Conservation (phyloP, 257 asterid species). For the Penstemon davidsonii region DNA sequence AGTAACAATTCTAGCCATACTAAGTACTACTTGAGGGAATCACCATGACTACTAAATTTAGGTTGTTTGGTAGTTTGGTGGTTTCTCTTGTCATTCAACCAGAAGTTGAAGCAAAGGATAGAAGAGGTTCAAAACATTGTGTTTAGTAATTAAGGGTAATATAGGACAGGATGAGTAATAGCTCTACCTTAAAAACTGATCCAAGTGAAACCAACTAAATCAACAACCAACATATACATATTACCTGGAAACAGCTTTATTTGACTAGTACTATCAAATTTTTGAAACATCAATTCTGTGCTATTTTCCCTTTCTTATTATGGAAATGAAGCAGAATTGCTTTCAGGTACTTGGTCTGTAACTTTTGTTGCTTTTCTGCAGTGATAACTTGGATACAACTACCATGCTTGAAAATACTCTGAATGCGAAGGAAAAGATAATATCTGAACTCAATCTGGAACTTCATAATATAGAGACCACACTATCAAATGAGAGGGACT, state of each 20-base stretch:
- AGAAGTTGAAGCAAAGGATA: conserved; percentile 2
- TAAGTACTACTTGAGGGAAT: conserved; percentile 19
- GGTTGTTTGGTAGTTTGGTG: conserved; percentile 3
- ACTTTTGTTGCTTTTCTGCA: conserved; percentile 37
- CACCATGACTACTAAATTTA: not conserved
- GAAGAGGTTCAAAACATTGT: conserved; percentile 4
- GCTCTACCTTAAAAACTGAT: not conserved
- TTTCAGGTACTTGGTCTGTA: conserved; percentile 16
- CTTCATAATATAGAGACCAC: conserved; percentile 88
- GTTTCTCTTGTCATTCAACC: not conserved
- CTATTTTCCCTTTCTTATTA: conserved; percentile 17
- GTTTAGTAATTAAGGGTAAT: not conserved
- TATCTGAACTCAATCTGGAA: conserved; percentile 87
- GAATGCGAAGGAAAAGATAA: conserved; percentile 84
- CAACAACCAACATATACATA: not conserved
- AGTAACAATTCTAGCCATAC: not conserved
- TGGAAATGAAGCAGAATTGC: conserved; percentile 16
- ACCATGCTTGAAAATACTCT: conserved; percentile 87
- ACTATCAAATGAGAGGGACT: conserved; percentile 78
- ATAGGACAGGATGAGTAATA: not conserved
- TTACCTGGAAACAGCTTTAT: conserved; percentile 2
- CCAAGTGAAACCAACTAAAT: not conserved
- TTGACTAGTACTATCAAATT: not conserved
- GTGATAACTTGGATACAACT: conserved; percentile 72
- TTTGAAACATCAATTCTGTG: conserved; percentile 7